Conservation (phyloP, 305 asterid genomes). For the Rubia balearica region DNA sequence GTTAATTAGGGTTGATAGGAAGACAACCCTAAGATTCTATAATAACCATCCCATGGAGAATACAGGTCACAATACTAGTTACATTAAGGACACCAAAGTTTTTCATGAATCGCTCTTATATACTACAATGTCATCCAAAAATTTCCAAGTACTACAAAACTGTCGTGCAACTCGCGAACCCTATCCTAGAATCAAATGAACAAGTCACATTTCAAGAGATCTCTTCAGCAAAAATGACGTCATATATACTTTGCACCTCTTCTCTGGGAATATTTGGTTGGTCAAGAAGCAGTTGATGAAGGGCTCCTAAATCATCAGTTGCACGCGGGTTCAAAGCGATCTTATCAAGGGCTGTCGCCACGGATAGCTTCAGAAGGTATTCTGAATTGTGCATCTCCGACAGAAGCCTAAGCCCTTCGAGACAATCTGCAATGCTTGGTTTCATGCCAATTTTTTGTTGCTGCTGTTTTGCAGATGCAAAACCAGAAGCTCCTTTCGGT, state of each 20-base stretch:
- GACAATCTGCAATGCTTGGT: slow-evolving; percentile 62
- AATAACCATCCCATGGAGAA: too few species aligned
- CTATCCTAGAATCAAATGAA: background rate
- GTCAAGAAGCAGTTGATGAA: slow-evolving; percentile 65
- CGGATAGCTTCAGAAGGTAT: slow-evolving; percentile 59
- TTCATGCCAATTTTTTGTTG: slow-evolving; percentile 56
- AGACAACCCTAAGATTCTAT: too few species aligned
- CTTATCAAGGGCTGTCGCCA: slow-evolving; percentile 51
- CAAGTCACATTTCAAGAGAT: slow-evolving; percentile 18
- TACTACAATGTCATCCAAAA: too few species aligned
- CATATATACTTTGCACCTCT: slow-evolving; percentile 61
- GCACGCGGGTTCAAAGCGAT: slow-evolving; percentile 53
- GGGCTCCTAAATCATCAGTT: slow-evolving; percentile 44
- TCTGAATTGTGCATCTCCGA: slow-evolving; percentile 72
- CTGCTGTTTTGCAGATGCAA: slow-evolving; percentile 41
- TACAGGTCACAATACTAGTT: background rate
- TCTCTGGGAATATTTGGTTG: slow-evolving; percentile 78
- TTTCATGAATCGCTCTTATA: background rate
- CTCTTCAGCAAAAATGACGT: slow-evolving; percentile 65
- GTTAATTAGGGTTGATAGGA: too few species aligned
- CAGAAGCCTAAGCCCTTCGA: slow-evolving; percentile 60
- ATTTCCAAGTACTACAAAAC: background rate
- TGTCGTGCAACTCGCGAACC: too few species aligned
- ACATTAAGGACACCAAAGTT: background rate
- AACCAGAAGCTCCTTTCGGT: slow-evolving; percentile 37